A percentile compares a stretch with the other conserved stretches of the same genome.
Evolutionary conservation across 805 yeast genomes (phyloP).

Genomic region (Candida loeiensis): DNA sequence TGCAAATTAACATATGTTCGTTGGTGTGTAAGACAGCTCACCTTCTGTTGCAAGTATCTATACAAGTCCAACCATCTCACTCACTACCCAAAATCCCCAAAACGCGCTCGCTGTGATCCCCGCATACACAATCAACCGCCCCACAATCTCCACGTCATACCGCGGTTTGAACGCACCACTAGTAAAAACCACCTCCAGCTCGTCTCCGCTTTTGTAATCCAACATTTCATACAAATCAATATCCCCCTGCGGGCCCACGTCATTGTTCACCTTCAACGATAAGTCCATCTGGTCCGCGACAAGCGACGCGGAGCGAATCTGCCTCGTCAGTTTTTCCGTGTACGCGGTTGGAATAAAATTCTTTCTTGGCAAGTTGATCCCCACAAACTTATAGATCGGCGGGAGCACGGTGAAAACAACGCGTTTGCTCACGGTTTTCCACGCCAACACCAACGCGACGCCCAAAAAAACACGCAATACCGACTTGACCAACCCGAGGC

Average conservation of each 20-base stretch:
- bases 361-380: constrained; percentile 37
- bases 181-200: constrained; percentile 22
- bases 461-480: constrained; percentile 58
- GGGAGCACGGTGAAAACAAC: constrained; percentile 53
- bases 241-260: constrained; percentile 36
- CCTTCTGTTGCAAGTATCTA: too few relatives aligned
- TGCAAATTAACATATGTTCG: too few relatives aligned
- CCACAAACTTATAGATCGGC: constrained; percentile 49
- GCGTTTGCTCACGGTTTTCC: constrained; percentile 79
- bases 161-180: constrained; percentile 54
- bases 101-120: constrained; percentile 67
- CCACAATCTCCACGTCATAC: constrained; percentile 72
- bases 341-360: constrained; percentile 38
- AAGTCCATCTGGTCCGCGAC: constrained; percentile 14
- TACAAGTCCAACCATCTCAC: constrained; percentile 15
- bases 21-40: too few relatives aligned
- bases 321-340: constrained; percentile 27
- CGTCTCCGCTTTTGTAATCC: constrained; percentile 23
- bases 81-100: constrained; percentile 35
- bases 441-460: constrained; percentile 53
- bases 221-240: constrained; percentile 41
- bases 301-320: constrained; percentile 37
- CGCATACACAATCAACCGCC: constrained; percentile 73
- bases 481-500: constrained; percentile 41
- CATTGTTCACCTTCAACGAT: constrained; percentile 21